phyloP scores from a whole-genome alignment of 352 stramenopile species.

The Pythium dissimile region DNA sequence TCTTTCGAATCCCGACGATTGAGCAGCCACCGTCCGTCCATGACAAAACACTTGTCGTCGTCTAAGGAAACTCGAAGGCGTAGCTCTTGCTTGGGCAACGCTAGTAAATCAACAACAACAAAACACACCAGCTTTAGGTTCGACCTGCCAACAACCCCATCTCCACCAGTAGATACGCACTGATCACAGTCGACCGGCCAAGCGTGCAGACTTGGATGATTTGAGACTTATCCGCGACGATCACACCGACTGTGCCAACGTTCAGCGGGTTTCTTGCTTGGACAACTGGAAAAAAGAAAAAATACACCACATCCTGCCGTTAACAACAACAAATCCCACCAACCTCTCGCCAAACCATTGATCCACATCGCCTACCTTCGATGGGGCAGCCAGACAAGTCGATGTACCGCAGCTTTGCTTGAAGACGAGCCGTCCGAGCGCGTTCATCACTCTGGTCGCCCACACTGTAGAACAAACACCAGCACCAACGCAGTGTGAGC shows the following conservation, averaged over 20 bases:
- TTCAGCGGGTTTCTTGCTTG: constrained; percentile 55
- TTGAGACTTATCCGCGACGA: constrained; percentile 61
- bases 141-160: not conserved
- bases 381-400: constrained; percentile 69
- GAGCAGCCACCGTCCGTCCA: constrained; percentile 49
- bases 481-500: constrained; percentile 20
- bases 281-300: constrained; percentile 29
- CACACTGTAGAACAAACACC: constrained; percentile 1
- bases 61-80: constrained; percentile 39
- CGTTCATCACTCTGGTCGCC: constrained; percentile 13
- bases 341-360: too few relatives aligned
- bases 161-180: too few relatives aligned
- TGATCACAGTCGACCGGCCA: constrained; percentile 33
- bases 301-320: not conserved
- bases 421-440: constrained; percentile 26
- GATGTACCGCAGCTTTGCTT: constrained; percentile 52
- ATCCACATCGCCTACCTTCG: constrained; percentile 36
- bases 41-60: constrained; percentile 29
- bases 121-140: not conserved
- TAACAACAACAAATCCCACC: not conserved
- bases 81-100: constrained; percentile 40
- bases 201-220: constrained; percentile 44
- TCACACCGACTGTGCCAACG: constrained; percentile 44
- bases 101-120: constrained; percentile 2
- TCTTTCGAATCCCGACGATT: not conserved